These are phyloP conservation scores for Talaromyces marneffei DNA, from an alignment of 2,329 filamentous ascomycete genomes.

Conservation along the genomic window DNA sequence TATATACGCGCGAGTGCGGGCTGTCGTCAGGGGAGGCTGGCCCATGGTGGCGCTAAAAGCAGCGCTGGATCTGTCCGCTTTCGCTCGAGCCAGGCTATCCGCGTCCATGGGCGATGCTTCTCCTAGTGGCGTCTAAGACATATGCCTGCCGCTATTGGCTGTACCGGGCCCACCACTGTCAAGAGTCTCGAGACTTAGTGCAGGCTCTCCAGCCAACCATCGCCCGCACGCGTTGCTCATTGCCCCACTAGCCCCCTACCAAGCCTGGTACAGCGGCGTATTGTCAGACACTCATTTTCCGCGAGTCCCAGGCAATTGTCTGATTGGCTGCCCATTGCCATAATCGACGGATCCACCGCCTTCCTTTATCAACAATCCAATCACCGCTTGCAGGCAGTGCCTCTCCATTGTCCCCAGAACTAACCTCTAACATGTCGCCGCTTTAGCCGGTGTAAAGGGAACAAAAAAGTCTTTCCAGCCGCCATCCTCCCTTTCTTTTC, in stretches of 20 bases:
- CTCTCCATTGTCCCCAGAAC: conserved; percentile 23
- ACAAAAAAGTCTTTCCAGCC: conserved; percentile 27
- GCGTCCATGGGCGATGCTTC: conserved; percentile 20
- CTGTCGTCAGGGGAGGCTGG: conserved; percentile 34
- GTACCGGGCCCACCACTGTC: background rate
- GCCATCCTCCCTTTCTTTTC: conserved; percentile 18
- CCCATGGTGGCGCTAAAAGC: conserved; percentile 35
- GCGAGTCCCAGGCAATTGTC: background rate
- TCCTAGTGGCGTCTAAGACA: conserved; percentile 4
- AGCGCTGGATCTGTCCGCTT: conserved; percentile 19
- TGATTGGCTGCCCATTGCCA: background rate
- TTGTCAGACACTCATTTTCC: conserved; percentile 20
- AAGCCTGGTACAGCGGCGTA: background rate
- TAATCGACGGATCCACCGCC: conserved; percentile 18
- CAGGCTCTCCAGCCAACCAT: conserved; percentile 20
- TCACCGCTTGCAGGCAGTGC: conserved; percentile 24
- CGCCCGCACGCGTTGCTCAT: conserved; percentile 15
- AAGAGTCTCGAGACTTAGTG: background rate
- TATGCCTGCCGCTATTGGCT: background rate
- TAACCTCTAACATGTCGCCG: conserved; percentile 22
- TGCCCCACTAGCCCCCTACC: background rate
- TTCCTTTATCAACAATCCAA: conserved; percentile 23
- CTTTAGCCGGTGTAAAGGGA: conserved; percentile 31
- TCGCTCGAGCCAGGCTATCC: background rate
- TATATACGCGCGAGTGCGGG: conserved; percentile 36